Conservation (phyloP, 306 rosid genomes). For the Vicia villosa region DNA sequence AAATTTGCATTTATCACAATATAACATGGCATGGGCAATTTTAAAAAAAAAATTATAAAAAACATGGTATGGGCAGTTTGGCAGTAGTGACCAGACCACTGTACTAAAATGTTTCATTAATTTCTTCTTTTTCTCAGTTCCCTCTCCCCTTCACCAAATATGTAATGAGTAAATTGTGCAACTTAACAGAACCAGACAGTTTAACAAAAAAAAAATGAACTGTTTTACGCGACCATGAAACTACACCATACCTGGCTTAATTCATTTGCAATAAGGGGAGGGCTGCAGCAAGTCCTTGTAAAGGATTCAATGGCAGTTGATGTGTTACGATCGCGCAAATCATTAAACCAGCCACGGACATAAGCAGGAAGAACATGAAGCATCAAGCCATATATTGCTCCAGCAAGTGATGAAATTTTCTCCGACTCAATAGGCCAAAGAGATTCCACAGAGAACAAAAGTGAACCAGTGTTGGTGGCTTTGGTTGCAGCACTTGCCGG, state of each 20-base stretch:
- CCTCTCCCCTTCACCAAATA: constrained; percentile 23
- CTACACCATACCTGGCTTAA: constrained; percentile 70
- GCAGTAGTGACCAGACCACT: constrained; percentile 1
- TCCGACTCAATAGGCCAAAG: constrained; percentile 76
- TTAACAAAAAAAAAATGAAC: constrained; percentile 9
- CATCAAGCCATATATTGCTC: constrained; percentile 87
- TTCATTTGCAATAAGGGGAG: constrained; percentile 83
- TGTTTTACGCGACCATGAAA: constrained; percentile 17
- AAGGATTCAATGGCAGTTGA: constrained; percentile 77
- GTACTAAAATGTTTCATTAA: background rate
- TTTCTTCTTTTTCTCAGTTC: constrained; percentile 20
- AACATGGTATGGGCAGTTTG: background rate
- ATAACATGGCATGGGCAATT: constrained; percentile 2
- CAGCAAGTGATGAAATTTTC: constrained; percentile 76
- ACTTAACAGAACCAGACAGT: constrained; percentile 9
- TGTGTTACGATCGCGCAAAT: constrained; percentile 79
- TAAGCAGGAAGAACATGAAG: constrained; percentile 93
- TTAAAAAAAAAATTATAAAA: too few species aligned
- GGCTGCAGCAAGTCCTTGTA: constrained; percentile 87
- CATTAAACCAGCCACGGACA: constrained; percentile 85
- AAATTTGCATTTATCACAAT: background rate
- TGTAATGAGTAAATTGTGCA: constrained; percentile 6
- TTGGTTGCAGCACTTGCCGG: constrained; percentile 70
- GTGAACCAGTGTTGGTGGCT: constrained; percentile 74
- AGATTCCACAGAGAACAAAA: constrained; percentile 61